These are phyloP conservation scores for Sporisorium graminicola DNA, from an alignment of 1,284 basidiomycete species.

Conservation along the genomic window DNA sequence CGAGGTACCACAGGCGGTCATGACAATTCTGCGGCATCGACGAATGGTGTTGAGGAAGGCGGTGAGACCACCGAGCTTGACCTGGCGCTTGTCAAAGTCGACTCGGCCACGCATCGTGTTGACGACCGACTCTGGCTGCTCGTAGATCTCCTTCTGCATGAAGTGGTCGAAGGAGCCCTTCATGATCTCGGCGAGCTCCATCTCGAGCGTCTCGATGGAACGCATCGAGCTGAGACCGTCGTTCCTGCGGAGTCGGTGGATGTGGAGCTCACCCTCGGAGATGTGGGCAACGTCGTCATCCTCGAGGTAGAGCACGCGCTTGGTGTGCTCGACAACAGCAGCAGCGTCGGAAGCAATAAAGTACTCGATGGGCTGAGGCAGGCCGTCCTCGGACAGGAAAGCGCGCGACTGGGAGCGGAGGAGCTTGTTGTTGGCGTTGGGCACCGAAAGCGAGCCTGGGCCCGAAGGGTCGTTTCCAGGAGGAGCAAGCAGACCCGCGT, in stretches of 20 bases:
- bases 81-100: conserved; percentile 93
- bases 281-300: conserved; percentile 99
- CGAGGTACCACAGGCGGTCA: conserved; percentile 96
- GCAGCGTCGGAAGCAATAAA: conserved; percentile 98
- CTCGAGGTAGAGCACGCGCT: conserved; percentile 97
- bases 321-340: conserved; percentile 98
- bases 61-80: conserved; percentile 94
- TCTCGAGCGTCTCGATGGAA: conserved; percentile 97
- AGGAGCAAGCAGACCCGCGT: conserved; percentile 77
- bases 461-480: conserved; percentile 72
- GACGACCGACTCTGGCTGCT: conserved; percentile 99
- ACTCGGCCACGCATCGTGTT: conserved; percentile 99
- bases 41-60: conserved; percentile 96
- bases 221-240: conserved; percentile 83
- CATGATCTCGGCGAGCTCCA: conserved; percentile 99
- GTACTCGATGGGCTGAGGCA: conserved; percentile 99
- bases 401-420: conserved; percentile 95
- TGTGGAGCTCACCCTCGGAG: conserved; percentile 93
- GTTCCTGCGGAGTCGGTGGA: conserved; percentile 94
- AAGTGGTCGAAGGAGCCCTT: conserved; percentile 99
- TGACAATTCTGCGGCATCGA: conserved; percentile 92
- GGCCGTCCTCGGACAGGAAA: conserved; percentile 97
- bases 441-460: conserved; percentile 66
- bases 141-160: conserved; percentile 99
- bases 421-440: conserved; percentile 76